Conservation (phyloP, 78 protist species). For the Speleostelium caveatum region DNA sequence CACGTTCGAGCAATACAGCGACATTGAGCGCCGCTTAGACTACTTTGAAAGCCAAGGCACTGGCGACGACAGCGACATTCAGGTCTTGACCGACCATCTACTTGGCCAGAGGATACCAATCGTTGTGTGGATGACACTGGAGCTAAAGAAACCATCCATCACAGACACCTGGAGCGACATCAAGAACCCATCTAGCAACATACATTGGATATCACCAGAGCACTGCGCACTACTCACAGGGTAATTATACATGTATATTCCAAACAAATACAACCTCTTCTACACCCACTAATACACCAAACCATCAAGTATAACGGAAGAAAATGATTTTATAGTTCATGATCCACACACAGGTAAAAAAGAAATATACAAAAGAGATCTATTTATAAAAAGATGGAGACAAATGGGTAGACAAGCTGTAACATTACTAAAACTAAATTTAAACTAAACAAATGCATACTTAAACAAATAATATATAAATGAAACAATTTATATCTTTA, state of each 20-base stretch:
- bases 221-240: constrained; percentile 70
- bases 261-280: background rate
- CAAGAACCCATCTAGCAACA: background rate
- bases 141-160: background rate
- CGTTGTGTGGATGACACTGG: constrained; percentile 74
- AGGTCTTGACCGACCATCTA: constrained; percentile 21
- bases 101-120: constrained; percentile 11
- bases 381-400: constrained; percentile 74
- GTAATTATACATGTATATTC: background rate
- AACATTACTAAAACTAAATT: background rate
- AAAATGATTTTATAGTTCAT: background rate
- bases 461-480: too few relatives aligned
- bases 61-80: background rate
- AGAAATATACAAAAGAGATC: constrained; percentile 24
- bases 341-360: constrained; percentile 75
- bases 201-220: constrained; percentile 68
- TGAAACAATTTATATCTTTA: too few relatives aligned
- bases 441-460: too few relatives aligned
- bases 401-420: constrained; percentile 77
- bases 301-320: background rate
- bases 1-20: too few relatives aligned
- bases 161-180: constrained; percentile 59
- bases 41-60: constrained; percentile 10
- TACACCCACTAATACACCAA: background rate
- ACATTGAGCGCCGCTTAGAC: constrained; percentile 24